These are phyloP conservation scores for Colletotrichum sp. DNA, from an alignment of 2,329 filamentous ascomycete genomes.

Conservation along the genomic window DNA sequence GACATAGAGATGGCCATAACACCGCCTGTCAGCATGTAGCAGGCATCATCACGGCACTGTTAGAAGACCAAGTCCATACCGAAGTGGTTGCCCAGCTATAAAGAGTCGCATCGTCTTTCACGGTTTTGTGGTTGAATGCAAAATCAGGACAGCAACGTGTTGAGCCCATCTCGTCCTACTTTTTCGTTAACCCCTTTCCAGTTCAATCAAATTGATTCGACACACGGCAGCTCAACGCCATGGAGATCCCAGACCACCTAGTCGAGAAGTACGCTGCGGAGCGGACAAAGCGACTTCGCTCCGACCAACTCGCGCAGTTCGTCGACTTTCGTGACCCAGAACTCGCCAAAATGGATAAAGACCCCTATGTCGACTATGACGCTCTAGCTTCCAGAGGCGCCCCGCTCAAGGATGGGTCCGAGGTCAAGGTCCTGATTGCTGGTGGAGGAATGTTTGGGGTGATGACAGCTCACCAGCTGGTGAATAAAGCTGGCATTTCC, in stretches of 20 bases:
- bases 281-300: not conserved
- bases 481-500: not conserved
- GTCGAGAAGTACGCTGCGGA: not conserved
- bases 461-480: not conserved
- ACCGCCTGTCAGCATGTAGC: not conserved
- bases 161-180: fast-evolving
- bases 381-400: not conserved
- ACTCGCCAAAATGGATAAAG: not conserved
- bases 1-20: not conserved
- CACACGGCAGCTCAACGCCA: fast-evolving
- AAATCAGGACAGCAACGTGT: not conserved
- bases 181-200: not conserved
- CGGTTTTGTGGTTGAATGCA: not conserved
- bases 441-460: not conserved
- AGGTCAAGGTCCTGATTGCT: not conserved
- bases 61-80: not conserved
- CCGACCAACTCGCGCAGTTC: not conserved
- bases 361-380: not conserved
- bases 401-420: not conserved
- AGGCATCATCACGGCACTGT: not conserved
- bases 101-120: not conserved
- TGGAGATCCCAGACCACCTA: not conserved
- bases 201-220: not conserved
- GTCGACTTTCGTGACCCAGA: not conserved
- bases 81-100: not conserved